phyloP scores from a whole-genome alignment of 371 early-diverging fungal genomes.

The Mucor piriformis region DNA sequence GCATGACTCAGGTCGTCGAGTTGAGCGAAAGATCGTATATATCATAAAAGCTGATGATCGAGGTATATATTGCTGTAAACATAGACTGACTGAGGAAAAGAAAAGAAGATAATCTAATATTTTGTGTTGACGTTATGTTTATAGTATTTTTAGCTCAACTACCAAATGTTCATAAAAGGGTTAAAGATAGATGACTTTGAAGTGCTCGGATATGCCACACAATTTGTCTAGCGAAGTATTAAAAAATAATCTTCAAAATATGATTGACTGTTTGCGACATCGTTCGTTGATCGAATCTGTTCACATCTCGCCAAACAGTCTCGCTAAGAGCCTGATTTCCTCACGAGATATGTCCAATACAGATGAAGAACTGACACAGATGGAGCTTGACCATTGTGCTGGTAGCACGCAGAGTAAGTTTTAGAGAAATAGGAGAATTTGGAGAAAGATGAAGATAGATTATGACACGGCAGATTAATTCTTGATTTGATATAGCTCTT shows the following conservation, averaged over 20 bases:
- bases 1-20: conserved; percentile 8
- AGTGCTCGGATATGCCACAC: no score
- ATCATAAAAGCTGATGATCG: conserved; percentile 8
- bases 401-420: conserved; percentile 14
- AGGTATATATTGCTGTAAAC: conserved; percentile 20
- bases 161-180: no score
- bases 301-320: conserved; percentile 11
- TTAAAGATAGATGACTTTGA: no score
- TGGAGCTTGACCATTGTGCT: conserved; percentile 11
- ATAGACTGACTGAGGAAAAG: conserved; percentile 12
- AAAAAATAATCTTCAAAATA: no score
- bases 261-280: no score
- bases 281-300: conserved; percentile 1
- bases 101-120: conserved; percentile 15
- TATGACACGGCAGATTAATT: no score
- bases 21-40: conserved; percentile 13
- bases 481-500: no score
- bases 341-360: conserved; percentile 13
- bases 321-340: conserved; percentile 7
- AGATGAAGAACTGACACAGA: conserved; percentile 11
- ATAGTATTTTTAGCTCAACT: conserved; percentile 11
- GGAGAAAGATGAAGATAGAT: no score
- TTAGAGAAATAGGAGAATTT: no score
- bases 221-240: no score
- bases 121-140: conserved; percentile 6